Percentiles rank a stretch among this genome's conserved stretches.
phyloP scores from a whole-genome alignment of 192 early-diverging fungal species.

The Podila epicladia region DNA sequence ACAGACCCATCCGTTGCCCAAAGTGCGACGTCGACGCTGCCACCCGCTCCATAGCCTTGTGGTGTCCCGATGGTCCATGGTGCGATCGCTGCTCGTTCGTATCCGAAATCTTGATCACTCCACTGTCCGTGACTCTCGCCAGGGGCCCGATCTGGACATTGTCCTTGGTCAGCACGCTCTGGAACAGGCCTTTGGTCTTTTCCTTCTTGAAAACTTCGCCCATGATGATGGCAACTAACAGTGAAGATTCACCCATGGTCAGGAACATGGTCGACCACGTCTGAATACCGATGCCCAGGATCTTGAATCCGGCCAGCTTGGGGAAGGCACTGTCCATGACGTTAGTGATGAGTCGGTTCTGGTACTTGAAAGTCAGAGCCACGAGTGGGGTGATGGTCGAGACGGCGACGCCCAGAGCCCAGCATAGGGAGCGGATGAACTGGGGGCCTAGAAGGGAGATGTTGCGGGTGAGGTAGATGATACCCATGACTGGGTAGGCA shows the following conservation, averaged over 20 bases:
- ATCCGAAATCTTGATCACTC: conserved; percentile 29
- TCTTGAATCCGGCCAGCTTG: conserved; percentile 25
- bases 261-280: conserved; percentile 53
- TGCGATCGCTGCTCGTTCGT: not conserved
- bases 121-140: conserved; percentile 31
- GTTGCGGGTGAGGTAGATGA: conserved; percentile 44
- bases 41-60: conserved; percentile 17
- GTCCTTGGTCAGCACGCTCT: conserved; percentile 39
- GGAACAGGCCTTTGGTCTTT: conserved; percentile 40
- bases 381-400: conserved; percentile 46
- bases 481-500: conserved; percentile 44
- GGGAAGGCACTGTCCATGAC: conserved; percentile 45
- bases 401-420: conserved; percentile 42
- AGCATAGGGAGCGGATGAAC: conserved; percentile 45
- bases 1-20: conserved; percentile 53
- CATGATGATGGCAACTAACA: conserved; percentile 42
- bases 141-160: conserved; percentile 39
- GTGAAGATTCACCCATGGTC: conserved; percentile 49
- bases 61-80: not conserved
- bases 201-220: conserved; percentile 52
- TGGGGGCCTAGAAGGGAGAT: conserved; percentile 37
- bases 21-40: conserved; percentile 29
- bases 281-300: conserved; percentile 45
- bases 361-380: conserved; percentile 42
- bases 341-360: conserved; percentile 37